Conservation (phyloP, 2,329 filamentous ascomycete species). For the Plectosphaerella cucumerina region DNA sequence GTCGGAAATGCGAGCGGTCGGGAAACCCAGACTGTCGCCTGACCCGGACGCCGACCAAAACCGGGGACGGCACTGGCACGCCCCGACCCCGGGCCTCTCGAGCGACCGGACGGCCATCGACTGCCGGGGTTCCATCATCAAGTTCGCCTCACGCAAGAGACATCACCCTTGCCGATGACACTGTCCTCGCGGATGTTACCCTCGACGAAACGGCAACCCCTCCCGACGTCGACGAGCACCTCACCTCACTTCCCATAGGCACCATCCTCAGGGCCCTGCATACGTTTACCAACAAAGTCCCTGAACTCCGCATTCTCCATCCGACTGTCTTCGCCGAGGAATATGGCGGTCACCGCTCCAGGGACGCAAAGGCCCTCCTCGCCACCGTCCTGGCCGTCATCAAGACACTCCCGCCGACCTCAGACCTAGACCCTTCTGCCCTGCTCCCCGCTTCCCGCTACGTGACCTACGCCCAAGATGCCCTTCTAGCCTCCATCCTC, state of each 20-base stretch:
- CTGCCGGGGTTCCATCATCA: not conserved
- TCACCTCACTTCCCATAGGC: conserved; percentile 17
- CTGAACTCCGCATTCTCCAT: conserved; percentile 28
- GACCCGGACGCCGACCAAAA: conserved; percentile 13
- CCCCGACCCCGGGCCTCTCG: not conserved
- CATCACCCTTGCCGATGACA: not conserved
- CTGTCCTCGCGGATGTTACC: not conserved
- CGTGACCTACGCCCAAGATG: conserved; percentile 20
- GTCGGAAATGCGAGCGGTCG: conserved; percentile 22
- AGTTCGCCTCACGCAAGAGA: not conserved
- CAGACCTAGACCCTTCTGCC: conserved; percentile 21
- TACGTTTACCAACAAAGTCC: conserved; percentile 28
- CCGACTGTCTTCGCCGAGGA: conserved; percentile 23
- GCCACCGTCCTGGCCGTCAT: conserved; percentile 23
- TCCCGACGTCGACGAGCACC: conserved; percentile 14
- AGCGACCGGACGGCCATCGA: not conserved
- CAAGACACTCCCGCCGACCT: conserved; percentile 22
- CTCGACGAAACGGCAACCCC: not conserved
- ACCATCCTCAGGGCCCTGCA: conserved; percentile 26
- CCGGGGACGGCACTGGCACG: not conserved
- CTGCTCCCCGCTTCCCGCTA: conserved; percentile 27
- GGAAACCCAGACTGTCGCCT: conserved; percentile 20
- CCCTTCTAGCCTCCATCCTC: conserved; percentile 20
- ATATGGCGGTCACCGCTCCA: conserved; percentile 12
- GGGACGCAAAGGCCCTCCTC: conserved; percentile 23